These are phyloP conservation scores for Onygenales sp. DNA, from an alignment of 2,329 filamentous ascomycete genomes.

Conservation along the genomic window DNA sequence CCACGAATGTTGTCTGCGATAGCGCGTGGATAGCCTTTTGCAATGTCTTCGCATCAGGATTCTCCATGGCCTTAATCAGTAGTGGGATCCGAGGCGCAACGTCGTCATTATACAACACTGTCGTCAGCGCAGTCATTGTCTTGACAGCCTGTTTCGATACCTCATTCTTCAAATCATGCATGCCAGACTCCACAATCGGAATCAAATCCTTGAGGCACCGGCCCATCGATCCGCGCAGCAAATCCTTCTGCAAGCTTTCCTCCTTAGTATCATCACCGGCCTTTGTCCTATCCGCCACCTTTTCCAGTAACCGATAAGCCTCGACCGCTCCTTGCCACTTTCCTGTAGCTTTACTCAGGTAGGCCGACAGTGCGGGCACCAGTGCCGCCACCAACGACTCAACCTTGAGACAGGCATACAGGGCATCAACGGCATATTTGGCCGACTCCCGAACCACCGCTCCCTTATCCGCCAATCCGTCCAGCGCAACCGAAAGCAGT, in stretches of 20 bases:
- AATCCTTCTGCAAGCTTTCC: constrained; percentile 76
- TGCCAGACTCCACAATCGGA: constrained; percentile 46
- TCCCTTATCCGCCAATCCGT: constrained; percentile 83
- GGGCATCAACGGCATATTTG: constrained; percentile 84
- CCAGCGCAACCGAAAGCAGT: constrained; percentile 63
- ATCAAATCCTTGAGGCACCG: constrained; percentile 42
- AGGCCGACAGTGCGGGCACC: constrained; percentile 63
- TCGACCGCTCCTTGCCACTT: constrained; percentile 97
- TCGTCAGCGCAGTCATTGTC: constrained; percentile 85
- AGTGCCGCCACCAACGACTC: constrained; percentile 79
- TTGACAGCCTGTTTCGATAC: constrained; percentile 75
- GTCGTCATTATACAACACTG: constrained; percentile 91
- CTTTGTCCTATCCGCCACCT: constrained; percentile 91
- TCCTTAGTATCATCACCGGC: constrained; percentile 75
- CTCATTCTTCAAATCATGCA: constrained; percentile 93
- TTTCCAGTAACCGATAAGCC: constrained; percentile 73
- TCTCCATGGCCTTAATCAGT: constrained; percentile 88
- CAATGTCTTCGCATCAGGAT: constrained; percentile 76
- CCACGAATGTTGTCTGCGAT: constrained; percentile 97
- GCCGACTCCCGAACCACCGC: constrained; percentile 81
- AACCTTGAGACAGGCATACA: constrained; percentile 68
- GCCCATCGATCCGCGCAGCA: constrained; percentile 85
- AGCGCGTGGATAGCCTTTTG: constrained; percentile 96
- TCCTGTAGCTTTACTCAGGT: constrained; percentile 72
- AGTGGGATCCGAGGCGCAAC: constrained; percentile 86